phyloP scores from a whole-genome alignment of 495 filamentous ascomycete species.

The Podospora bellae-mahoneyi region DNA sequence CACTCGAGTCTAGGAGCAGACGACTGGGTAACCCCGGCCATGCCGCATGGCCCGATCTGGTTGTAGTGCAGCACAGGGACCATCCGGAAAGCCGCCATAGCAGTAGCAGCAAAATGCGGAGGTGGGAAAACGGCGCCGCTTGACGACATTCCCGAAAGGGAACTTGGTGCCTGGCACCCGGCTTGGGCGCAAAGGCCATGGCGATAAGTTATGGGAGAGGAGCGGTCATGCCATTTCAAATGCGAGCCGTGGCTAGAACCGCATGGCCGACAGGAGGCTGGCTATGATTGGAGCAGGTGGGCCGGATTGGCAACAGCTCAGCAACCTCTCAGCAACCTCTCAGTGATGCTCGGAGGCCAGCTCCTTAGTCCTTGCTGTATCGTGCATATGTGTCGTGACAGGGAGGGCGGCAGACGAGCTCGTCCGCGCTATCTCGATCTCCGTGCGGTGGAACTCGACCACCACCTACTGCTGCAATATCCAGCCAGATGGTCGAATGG shows the following conservation, averaged over 20 bases:
- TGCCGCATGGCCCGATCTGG: conserved; percentile 29
- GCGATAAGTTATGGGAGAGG: conserved; percentile 12
- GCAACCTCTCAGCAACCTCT: conserved; percentile 15
- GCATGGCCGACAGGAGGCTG: conserved; percentile 18
- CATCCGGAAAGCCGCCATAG: conserved; percentile 14
- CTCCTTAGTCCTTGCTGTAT: not conserved
- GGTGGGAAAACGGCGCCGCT: conserved; percentile 32
- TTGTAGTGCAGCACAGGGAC: conserved; percentile 24
- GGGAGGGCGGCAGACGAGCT: conserved; percentile 18
- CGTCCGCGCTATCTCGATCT: conserved; percentile 19
- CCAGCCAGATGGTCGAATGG: not conserved
- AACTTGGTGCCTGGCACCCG: conserved; percentile 14
- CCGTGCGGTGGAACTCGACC: not conserved
- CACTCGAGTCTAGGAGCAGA: not conserved
- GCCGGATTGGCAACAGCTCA: conserved; percentile 15
- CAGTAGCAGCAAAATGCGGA: conserved; percentile 28
- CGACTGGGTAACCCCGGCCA: conserved; percentile 9
- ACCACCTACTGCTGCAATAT: not conserved
- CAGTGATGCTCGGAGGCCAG: conserved; percentile 15
- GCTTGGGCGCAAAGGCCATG: conserved; percentile 10
- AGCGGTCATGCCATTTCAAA: conserved; percentile 22
- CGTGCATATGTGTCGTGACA: conserved; percentile 21
- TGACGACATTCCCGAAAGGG: conserved; percentile 36
- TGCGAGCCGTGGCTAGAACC: conserved; percentile 19
- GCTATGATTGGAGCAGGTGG: conserved; percentile 27